Evolutionary conservation across 352 stramenopile genomes (phyloP).

Genomic region (Pythium aphanidermatum): DNA sequence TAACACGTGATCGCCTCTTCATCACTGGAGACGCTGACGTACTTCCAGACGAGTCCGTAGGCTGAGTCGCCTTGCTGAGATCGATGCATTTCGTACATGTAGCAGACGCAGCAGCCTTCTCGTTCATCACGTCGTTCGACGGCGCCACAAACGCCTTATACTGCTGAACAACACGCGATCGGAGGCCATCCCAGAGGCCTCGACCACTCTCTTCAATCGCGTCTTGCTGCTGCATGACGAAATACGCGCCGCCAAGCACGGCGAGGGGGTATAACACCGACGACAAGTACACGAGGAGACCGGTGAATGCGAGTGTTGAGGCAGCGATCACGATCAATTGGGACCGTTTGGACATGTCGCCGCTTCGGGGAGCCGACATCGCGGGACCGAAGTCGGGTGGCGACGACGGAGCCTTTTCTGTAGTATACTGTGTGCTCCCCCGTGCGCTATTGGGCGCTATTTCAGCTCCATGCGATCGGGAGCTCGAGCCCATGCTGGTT

Average conservation of each 20-base stretch:
- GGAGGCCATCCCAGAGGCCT: constrained; percentile 10
- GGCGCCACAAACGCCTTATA: background rate
- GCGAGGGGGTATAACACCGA: constrained; percentile 18
- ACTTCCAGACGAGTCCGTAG: no score
- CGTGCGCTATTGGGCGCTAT: constrained; percentile 4
- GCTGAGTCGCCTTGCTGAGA: no score
- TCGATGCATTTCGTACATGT: no score
- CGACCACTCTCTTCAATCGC: constrained; percentile 1
- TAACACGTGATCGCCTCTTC: constrained; percentile 8
- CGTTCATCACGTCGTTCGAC: background rate
- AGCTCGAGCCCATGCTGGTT: no score
- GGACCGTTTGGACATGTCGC: constrained; percentile 17
- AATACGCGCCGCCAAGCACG: constrained; percentile 11
- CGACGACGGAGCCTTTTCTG: background rate
- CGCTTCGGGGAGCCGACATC: background rate
- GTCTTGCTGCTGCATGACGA: constrained; percentile 12
- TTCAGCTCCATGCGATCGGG: constrained; percentile 6
- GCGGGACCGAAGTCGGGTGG: background rate
- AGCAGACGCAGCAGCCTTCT: constrained; percentile 1
- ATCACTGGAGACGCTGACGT: constrained; percentile 2
- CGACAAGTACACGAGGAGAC: constrained; percentile 20
- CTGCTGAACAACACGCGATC: constrained; percentile 1
- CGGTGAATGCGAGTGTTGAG: constrained; percentile 16
- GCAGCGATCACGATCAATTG: constrained; percentile 13
- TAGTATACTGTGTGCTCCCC: background rate